Conservation (phyloP, 2,329 filamentous ascomycete genomes). For the Penicillium sp. region DNA sequence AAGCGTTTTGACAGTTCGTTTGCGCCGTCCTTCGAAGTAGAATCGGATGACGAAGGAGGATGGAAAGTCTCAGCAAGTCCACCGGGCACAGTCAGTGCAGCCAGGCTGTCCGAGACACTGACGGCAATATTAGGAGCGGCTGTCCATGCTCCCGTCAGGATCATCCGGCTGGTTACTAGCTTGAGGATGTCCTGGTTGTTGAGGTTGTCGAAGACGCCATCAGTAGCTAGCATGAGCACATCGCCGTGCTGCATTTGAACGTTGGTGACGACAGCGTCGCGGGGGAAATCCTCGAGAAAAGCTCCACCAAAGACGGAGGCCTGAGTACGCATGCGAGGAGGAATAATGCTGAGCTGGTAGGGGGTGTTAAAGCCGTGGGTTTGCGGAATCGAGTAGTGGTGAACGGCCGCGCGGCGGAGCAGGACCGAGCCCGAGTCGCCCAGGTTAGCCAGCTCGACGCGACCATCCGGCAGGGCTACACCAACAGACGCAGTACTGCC, state of each 20-base stretch:
- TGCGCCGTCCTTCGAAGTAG: not conserved
- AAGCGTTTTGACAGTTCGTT: not conserved
- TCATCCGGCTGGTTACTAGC: conserved; percentile 76
- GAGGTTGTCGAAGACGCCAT: conserved; percentile 95
- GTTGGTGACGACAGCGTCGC: conserved; percentile 76
- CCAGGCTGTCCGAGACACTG: conserved; percentile 61
- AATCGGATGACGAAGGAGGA: conserved; percentile 6
- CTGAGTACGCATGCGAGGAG: conserved; percentile 73
- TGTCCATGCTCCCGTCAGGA: conserved; percentile 70
- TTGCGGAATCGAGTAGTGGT: conserved; percentile 78
- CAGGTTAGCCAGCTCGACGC: conserved; percentile 84
- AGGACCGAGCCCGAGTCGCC: conserved; percentile 94
- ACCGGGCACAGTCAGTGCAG: conserved; percentile 51
- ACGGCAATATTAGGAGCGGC: conserved; percentile 60
- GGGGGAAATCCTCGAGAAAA: conserved; percentile 77
- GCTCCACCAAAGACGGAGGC: conserved; percentile 79
- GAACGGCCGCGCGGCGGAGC: conserved; percentile 79
- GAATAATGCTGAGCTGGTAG: conserved; percentile 87
- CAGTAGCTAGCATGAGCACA: conserved; percentile 88
- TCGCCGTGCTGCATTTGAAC: conserved; percentile 83
- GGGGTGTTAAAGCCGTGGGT: conserved; percentile 98
- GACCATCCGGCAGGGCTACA: conserved; percentile 69
- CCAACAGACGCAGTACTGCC: conserved; percentile 93
- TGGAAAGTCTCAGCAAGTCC: conserved; percentile 35
- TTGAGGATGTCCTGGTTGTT: conserved; percentile 85